These are phyloP conservation scores for Adansonia rubrostipa DNA, from an alignment of 441 rosid species.

Conservation along the genomic window DNA sequence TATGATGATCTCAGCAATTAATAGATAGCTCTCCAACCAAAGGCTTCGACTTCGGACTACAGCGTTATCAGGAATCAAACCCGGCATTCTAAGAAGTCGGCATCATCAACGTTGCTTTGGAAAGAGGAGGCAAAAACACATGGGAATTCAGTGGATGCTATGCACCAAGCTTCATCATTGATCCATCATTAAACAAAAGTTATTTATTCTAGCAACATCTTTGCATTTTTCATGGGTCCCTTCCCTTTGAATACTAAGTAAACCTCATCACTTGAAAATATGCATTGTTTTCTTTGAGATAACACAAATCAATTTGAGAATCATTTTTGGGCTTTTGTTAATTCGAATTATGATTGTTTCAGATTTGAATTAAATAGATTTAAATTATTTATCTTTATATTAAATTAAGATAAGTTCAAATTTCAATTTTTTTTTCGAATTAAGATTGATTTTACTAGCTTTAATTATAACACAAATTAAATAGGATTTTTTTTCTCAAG, in stretches of 20 bases:
- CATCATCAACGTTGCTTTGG: not conserved
- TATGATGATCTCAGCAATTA: conserved; percentile 3
- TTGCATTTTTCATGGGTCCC: not conserved
- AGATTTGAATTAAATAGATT: too few relatives aligned
- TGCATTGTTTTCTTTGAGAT: not conserved
- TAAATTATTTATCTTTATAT: too few relatives aligned
- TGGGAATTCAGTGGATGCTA: not conserved
- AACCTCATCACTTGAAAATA: not conserved
- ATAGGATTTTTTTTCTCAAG: not conserved
- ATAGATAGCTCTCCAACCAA: not conserved
- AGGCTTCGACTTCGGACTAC: not conserved
- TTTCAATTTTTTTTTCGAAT: too few relatives aligned
- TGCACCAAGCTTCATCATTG: not conserved
- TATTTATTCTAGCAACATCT: not conserved
- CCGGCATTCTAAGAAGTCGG: not conserved
- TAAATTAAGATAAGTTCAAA: too few relatives aligned
- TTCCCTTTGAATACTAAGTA: not conserved
- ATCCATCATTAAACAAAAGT: not conserved
- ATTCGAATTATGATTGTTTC: too few relatives aligned
- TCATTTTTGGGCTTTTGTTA: too few relatives aligned
- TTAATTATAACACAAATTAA: too few relatives aligned
- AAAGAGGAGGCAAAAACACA: conserved; percentile 6
- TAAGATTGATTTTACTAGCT: too few relatives aligned
- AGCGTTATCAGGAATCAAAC: not conserved
- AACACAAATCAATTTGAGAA: too few relatives aligned